Conservation (phyloP, 257 asterid genomes). For the Solanum commersonii region DNA sequence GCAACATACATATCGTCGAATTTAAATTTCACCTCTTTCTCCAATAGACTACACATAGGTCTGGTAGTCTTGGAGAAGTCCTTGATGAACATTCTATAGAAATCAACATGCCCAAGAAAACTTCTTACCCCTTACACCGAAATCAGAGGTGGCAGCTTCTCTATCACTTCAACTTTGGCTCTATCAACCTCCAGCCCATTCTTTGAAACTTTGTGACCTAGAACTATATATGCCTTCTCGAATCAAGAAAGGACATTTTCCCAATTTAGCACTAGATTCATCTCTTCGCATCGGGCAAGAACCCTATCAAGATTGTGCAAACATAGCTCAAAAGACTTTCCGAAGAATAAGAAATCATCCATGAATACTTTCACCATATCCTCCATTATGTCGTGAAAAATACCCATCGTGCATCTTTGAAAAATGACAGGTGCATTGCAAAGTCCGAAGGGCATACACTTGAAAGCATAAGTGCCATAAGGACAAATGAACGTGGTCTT, state of each 20-base stretch:
- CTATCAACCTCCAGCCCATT: neutral
- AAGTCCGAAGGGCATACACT: neutral
- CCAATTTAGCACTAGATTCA: neutral
- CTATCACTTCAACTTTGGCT: neutral
- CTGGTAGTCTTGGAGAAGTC: neutral
- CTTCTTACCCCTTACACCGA: neutral
- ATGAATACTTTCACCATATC: neutral
- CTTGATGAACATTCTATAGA: neutral
- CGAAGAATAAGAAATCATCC: neutral
- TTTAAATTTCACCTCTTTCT: neutral
- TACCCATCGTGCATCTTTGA: too few relatives aligned
- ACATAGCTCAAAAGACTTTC: neutral
- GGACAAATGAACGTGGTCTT: neutral
- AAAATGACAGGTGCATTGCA: neutral
- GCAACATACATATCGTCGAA: neutral
- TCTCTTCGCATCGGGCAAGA: neutral
- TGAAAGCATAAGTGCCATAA: neutral
- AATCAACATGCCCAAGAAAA: neutral
- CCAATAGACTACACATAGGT: neutral
- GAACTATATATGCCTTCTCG: neutral
- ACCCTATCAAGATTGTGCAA: neutral
- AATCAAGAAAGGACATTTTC: neutral
- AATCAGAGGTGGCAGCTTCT: neutral
- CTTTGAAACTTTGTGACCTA: neutral
- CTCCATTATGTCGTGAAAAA: neutral